These are phyloP conservation scores for Candida anglica DNA, from an alignment of 805 yeast species.

Conservation along the genomic window DNA sequence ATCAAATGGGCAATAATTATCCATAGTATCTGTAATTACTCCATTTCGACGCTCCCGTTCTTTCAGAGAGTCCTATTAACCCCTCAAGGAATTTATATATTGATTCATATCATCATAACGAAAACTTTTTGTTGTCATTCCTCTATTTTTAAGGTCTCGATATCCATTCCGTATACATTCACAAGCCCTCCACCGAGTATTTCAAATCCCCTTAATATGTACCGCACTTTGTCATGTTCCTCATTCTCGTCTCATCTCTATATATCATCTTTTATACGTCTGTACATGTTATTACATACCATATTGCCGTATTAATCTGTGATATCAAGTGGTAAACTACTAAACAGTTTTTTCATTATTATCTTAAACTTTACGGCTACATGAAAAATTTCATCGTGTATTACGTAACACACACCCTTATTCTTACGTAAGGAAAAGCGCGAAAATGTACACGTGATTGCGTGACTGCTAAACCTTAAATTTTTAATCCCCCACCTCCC, in stretches of 20 bases:
- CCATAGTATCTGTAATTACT: too few species aligned
- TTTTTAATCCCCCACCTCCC: too few species aligned
- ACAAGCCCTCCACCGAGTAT: neutral
- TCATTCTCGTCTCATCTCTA: neutral
- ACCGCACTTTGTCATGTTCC: neutral
- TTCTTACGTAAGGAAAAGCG: neutral
- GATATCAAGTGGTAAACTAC: slow-evolving; percentile 1
- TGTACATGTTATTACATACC: too few species aligned
- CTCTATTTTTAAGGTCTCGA: too few species aligned
- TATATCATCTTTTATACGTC: too few species aligned
- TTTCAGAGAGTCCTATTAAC: too few species aligned
- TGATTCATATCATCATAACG: too few species aligned
- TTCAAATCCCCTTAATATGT: neutral
- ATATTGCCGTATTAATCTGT: slow-evolving; percentile 4
- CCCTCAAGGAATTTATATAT: too few species aligned
- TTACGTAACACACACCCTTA: neutral
- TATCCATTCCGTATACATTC: too few species aligned
- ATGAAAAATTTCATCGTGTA: slow-evolving; percentile 3
- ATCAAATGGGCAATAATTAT: too few species aligned
- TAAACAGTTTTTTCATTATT: neutral
- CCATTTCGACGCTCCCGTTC: too few species aligned
- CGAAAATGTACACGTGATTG: slow-evolving; percentile 1
- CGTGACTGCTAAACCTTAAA: slow-evolving; percentile 4
- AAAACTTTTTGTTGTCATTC: too few species aligned
- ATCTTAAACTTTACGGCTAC: neutral